Evolutionary conservation across 805 yeast species (phyloP).

Genomic region (Yarrowia sp.): DNA sequence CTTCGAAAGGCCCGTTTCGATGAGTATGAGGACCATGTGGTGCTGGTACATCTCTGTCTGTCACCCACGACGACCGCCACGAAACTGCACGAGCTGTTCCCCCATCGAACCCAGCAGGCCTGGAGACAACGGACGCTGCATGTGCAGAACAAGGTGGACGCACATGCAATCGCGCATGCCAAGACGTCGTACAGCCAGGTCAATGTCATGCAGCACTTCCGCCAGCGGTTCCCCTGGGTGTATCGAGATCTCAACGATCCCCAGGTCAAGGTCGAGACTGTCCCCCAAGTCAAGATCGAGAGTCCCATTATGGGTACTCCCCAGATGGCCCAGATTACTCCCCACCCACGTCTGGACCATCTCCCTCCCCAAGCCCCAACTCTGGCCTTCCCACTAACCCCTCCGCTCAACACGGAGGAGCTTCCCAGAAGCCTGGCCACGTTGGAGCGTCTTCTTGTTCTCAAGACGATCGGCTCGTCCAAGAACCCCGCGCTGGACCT

Average conservation of each 20-base stretch:
- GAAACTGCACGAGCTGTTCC: slow-evolving; percentile 16
- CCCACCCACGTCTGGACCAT: background rate
- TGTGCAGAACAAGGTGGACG: slow-evolving; percentile 1
- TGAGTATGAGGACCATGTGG: slow-evolving; percentile 8
- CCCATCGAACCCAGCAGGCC: slow-evolving; percentile 25
- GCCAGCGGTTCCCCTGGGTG: slow-evolving; percentile 19
- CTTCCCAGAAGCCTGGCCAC: background rate
- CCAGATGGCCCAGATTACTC: background rate
- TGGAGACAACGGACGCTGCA: slow-evolving; percentile 23
- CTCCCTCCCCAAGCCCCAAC: background rate
- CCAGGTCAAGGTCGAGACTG: background rate
- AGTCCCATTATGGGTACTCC: background rate
- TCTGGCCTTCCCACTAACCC: slow-evolving; percentile 17
- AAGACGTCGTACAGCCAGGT: background rate
- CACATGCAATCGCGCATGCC: background rate
- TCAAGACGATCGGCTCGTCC: background rate
- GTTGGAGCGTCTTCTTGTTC: background rate
- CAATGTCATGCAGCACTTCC: background rate
- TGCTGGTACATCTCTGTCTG: background rate
- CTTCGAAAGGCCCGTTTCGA: slow-evolving; percentile 18
- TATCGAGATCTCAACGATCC: background rate
- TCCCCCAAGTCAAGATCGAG: background rate
- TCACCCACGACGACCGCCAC: slow-evolving; percentile 21
- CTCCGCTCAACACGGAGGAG: slow-evolving; percentile 17
- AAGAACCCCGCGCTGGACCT: background rate